Base-by-base conservation (phyloP, 2,329 filamentous ascomycete genomes). In the Fusarium lateritium region DNA sequence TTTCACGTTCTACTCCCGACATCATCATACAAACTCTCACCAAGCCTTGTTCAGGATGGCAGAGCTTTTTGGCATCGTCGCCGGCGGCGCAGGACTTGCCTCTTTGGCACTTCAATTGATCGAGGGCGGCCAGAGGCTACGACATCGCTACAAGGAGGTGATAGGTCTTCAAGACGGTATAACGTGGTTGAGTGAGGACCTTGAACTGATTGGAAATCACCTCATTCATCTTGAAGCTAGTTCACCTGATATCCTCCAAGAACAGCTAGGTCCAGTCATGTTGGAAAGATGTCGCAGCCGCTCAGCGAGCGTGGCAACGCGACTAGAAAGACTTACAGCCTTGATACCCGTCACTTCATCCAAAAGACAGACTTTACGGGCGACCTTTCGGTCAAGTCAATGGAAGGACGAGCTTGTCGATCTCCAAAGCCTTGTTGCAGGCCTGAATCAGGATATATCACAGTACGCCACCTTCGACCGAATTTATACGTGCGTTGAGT, bases 21-120 rank as follows among this genome's bases (percentile, higher is more conserved):
- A 28, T 10, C 7, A 15, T 8, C 15, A 13, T 6, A 9, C 1
- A 6, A 1, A 3, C 1, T 4, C 19, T 17, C 33, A 7, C 6
- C 9, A 11, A 26, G n/a, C 2, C 7, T 15, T 11, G 7, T 3
- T 19, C 6, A 14, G 2, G 1, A 64, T 64, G 65, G 55, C 47
- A 51, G 63, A 69, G 45, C 13, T 47, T 9, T 21, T 69, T 0
- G 55, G 45, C 1, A n/a, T 64, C 21, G 31, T 60, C 31, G 63
- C 65, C 0, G 54, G 65, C 4, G 62, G 62, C 14, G 63, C 55
- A 6, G 63, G 65, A 15, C 55, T 64, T 22, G 38, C 28, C 2
- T 69, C 65, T 6, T 38, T 67, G 7, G 49, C 65, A 19, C 24
- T 67, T 4, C 42, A 67, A 15, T 34, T 64, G 6, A 19, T 52